phyloP scores from a whole-genome alignment of 306 rosid species.

The Pyrus pyrifolia region DNA sequence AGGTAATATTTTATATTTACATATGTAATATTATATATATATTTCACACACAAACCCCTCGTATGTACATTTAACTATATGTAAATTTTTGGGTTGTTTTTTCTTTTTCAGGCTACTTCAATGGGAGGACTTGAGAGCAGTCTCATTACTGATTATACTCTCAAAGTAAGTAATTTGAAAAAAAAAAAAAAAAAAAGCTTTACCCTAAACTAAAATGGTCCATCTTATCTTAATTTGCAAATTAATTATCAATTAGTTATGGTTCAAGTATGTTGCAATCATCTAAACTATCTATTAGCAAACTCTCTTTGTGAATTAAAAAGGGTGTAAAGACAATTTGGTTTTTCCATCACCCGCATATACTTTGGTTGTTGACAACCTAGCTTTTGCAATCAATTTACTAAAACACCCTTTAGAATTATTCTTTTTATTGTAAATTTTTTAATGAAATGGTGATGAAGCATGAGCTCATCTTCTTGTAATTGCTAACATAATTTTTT shows the following conservation, averaged over 20 bases:
- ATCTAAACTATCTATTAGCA: too few species aligned
- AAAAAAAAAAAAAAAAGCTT: not conserved
- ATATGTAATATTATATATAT: not conserved
- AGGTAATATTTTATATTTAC: slow-evolving; percentile 30
- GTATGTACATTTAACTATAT: not conserved
- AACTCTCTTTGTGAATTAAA: too few species aligned
- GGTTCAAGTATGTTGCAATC: not conserved
- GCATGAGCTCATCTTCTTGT: too few species aligned
- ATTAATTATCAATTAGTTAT: not conserved
- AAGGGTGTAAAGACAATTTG: too few species aligned
- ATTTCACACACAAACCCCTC: too few species aligned
- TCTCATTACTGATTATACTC: slow-evolving; percentile 79
- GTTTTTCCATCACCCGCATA: too few species aligned
- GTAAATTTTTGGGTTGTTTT: slow-evolving; percentile 1
- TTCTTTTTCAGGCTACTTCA: slow-evolving; percentile 65
- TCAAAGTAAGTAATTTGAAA: slow-evolving; percentile 46
- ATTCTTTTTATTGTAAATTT: too few species aligned
- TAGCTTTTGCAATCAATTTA: not conserved
- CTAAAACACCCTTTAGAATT: not conserved
- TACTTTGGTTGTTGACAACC: not conserved
- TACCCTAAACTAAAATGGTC: not conserved
- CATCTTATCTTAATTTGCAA: not conserved
- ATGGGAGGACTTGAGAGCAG: slow-evolving; percentile 81
- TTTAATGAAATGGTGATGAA: too few species aligned
- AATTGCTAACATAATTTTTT: not conserved